Conservation (phyloP, 352 stramenopile genomes). For the Phytophthora brassicae region DNA sequence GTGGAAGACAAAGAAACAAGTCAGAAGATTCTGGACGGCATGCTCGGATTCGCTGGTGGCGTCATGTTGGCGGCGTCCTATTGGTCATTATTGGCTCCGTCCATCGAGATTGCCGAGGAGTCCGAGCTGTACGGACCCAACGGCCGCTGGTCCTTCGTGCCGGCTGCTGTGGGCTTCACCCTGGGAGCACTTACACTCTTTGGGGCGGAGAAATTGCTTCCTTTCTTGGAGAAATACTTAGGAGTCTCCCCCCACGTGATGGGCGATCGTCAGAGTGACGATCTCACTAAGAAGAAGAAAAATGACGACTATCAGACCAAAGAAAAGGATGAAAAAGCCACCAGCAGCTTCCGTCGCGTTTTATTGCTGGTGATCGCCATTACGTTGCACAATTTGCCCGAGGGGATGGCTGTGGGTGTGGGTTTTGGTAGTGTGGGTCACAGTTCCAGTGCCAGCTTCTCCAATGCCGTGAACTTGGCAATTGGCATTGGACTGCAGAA, state of each 20-base stretch:
- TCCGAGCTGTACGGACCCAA: constrained; percentile 75
- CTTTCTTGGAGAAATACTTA: constrained; percentile 53
- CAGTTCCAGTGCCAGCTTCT: constrained; percentile 67
- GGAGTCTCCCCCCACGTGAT: constrained; percentile 38
- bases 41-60: constrained; percentile 88
- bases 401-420: constrained; percentile 89
- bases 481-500: constrained; percentile 91
- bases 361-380: constrained; percentile 89
- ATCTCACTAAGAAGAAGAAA: constrained; percentile 32
- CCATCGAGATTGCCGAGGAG: constrained; percentile 86
- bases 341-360: constrained; percentile 71
- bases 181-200: constrained; percentile 77
- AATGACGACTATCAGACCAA: constrained; percentile 41
- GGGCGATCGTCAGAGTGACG: constrained; percentile 62
- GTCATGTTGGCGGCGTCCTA: constrained; percentile 92
- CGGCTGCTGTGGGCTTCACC: constrained; percentile 81
- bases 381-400: constrained; percentile 89
- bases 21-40: constrained; percentile 83
- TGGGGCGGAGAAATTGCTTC: constrained; percentile 68
- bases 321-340: constrained; percentile 25
- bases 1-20: constrained; percentile 71
- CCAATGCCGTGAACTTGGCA: constrained; percentile 83
- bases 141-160: constrained; percentile 79
- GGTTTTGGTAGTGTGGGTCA: constrained; percentile 87
- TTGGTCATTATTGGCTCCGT: constrained; percentile 84